Conservation (phyloP, 164 flowering plant species). For the Liquidambar formosana region DNA sequence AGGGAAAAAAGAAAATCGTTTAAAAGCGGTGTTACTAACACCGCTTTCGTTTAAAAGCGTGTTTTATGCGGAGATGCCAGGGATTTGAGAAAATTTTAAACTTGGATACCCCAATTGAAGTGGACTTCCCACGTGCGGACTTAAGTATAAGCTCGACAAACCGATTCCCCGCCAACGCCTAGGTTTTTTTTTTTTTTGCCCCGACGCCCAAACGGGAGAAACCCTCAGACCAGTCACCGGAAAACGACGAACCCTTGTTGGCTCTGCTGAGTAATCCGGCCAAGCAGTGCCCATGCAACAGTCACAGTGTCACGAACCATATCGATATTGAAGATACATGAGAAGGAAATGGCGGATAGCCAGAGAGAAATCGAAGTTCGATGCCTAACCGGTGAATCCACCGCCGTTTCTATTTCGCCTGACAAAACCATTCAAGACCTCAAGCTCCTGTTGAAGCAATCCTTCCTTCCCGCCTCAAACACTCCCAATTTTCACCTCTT, state of each 20-base stretch:
- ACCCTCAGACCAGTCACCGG: background rate
- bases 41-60: too few species aligned
- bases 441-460: conserved; percentile 51
- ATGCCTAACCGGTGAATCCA: conserved; percentile 64
- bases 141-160: background rate
- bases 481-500: conserved; percentile 77
- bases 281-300: too few species aligned
- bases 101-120: too few species aligned
- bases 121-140: too few species aligned
- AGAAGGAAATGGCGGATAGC: conserved; percentile 22
- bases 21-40: too few species aligned
- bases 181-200: background rate
- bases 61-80: too few species aligned
- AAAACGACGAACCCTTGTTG: background rate
- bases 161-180: background rate
- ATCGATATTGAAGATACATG: background rate
- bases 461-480: conserved; percentile 52
- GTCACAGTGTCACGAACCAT: too few species aligned
- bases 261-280: too few species aligned
- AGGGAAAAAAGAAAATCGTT: too few species aligned
- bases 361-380: conserved; percentile 55
- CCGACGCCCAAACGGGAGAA: background rate
- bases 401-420: conserved; percentile 32
- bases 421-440: conserved; percentile 47
- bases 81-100: too few species aligned